phyloP scores from a whole-genome alignment of 805 yeast genomes.

The Candida germanica region DNA sequence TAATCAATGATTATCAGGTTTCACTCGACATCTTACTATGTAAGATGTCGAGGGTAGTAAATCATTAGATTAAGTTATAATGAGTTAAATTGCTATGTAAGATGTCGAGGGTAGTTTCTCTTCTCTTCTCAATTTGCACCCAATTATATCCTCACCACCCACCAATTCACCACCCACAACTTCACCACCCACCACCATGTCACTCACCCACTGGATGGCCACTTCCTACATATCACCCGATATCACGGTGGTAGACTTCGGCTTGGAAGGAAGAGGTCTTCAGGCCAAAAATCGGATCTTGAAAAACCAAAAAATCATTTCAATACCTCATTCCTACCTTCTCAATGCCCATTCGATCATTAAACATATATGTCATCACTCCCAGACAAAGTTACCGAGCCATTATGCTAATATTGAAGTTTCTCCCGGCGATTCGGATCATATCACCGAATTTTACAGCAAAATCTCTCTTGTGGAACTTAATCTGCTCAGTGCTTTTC shows the following conservation, averaged over 20 bases:
- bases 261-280: conserved; percentile 58
- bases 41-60: too few species aligned
- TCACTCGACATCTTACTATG: too few species aligned
- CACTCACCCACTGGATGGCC: too few species aligned
- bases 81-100: too few species aligned
- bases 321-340: conserved; percentile 56
- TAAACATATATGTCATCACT: conserved; percentile 42
- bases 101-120: too few species aligned
- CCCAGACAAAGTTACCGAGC: conserved; percentile 17
- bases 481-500: conserved; percentile 52
- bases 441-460: conserved; percentile 29
- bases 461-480: conserved; percentile 31
- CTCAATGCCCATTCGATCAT: conserved; percentile 55
- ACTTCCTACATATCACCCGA: conserved; percentile 7
- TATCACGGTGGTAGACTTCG: conserved; percentile 4
- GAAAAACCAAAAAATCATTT: conserved; percentile 44
- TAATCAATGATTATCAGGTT: too few species aligned
- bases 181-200: too few species aligned
- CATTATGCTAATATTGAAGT: conserved; percentile 20
- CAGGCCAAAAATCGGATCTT: conserved; percentile 39
- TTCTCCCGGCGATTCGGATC: conserved; percentile 25
- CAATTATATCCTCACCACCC: too few species aligned
- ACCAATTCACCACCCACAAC: too few species aligned
- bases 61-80: too few species aligned
- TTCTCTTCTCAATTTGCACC: too few species aligned